Percentiles rank a stretch among this genome's conserved stretches.
phyloP scores from a whole-genome alignment of 495 filamentous ascomycete species.

The Saxispiralis lemnorum region DNA sequence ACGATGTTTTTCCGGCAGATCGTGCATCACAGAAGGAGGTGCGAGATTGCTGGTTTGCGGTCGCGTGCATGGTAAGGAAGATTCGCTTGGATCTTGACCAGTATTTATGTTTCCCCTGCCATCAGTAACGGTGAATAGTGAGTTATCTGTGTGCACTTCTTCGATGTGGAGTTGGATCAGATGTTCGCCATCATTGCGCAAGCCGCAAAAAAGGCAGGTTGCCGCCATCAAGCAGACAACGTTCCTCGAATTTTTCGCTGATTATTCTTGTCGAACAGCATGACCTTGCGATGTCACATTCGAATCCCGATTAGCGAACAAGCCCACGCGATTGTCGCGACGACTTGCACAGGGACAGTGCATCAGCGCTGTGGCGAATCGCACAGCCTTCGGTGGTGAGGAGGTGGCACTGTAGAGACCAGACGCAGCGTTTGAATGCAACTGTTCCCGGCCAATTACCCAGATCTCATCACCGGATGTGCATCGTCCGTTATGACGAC shows the following conservation, averaged over 20 bases:
- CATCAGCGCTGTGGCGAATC: no score
- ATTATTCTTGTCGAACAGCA: neutral
- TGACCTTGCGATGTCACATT: no score
- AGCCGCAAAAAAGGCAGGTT: constrained; percentile 36
- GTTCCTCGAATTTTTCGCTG: constrained; percentile 20
- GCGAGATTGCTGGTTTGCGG: constrained; percentile 57
- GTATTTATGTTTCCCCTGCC: constrained; percentile 1
- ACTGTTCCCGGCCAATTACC: no score
- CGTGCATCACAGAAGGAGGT: constrained; percentile 40
- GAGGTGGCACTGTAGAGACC: no score
- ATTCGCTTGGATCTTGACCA: neutral
- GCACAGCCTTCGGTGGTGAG: no score
- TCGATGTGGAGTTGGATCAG: constrained; percentile 43
- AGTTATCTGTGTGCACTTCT: constrained; percentile 33
- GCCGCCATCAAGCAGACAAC: constrained; percentile 17
- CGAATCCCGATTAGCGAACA: no score
- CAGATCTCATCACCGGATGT: no score
- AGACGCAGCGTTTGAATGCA: no score
- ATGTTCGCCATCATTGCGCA: constrained; percentile 22
- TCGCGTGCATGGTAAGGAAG: constrained; percentile 39
- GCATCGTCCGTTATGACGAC: no score
- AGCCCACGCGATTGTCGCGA: no score
- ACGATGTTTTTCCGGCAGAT: constrained; percentile 57
- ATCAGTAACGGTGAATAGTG: constrained; percentile 34
- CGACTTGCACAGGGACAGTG: no score